A percentile compares a stretch with the other conserved stretches of the same genome.
Conservation (phyloP, 73 alveolate species). For the Paramecium primaurelia region DNA sequence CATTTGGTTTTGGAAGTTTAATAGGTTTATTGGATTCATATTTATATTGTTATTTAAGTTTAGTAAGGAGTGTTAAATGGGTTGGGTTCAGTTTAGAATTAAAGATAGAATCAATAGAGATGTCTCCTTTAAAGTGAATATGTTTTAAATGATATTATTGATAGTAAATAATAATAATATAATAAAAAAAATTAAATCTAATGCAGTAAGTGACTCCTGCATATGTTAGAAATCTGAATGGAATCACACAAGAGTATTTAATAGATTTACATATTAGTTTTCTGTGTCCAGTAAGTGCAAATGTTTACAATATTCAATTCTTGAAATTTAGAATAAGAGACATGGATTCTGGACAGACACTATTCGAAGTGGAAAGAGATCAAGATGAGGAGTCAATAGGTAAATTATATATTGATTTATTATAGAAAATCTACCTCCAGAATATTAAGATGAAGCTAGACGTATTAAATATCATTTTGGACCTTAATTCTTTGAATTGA, state of each 20-base stretch:
- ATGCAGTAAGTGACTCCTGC: slow-evolving; percentile 31
- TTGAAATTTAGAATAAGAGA: slow-evolving; percentile 75
- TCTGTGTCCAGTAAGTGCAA: slow-evolving; percentile 78
- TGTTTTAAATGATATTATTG: neutral
- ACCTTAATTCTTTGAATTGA: slow-evolving; percentile 82
- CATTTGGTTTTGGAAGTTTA: neutral
- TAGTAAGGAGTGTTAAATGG: neutral
- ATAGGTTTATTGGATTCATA: slow-evolving; percentile 21
- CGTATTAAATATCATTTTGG: slow-evolving; percentile 89
- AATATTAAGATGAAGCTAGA: slow-evolving; percentile 77
- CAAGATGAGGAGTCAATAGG: slow-evolving; percentile 58
- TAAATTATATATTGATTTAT: neutral
- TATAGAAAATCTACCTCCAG: slow-evolving; percentile 56
- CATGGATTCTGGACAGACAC: slow-evolving; percentile 71
- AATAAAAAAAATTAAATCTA: neutral
- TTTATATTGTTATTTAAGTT: neutral
- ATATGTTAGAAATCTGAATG: neutral
- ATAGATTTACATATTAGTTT: slow-evolving; percentile 34
- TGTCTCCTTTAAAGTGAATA: neutral
- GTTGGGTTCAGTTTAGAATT: neutral
- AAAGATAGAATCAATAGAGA: neutral
- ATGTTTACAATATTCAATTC: slow-evolving; percentile 71
- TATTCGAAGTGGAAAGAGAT: slow-evolving; percentile 77
- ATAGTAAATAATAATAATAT: neutral
- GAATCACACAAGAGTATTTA: slow-evolving; percentile 20